Evolutionary conservation across 257 asterid genomes (phyloP).

Genomic region (Ophiorrhiza pumila): DNA sequence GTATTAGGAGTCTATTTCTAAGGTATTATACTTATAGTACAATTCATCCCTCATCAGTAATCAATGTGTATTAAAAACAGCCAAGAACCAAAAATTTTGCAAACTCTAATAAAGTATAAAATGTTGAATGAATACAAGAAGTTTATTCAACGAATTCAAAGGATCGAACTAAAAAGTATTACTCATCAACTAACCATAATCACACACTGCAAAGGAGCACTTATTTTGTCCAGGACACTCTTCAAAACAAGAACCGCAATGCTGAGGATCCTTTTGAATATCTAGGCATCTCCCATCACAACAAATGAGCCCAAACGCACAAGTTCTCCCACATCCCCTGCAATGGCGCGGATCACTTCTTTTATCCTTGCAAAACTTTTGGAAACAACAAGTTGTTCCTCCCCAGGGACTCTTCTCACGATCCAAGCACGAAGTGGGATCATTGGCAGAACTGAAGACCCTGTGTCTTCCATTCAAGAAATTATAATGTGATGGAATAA

Average conservation of each 20-base stretch:
- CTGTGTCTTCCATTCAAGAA: constrained; percentile 18
- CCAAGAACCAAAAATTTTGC: no score
- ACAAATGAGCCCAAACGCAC: constrained; percentile 39
- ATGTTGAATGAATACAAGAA: background rate
- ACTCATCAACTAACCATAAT: constrained; percentile 41
- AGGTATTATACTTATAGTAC: no score
- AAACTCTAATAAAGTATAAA: background rate
- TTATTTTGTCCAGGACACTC: constrained; percentile 24
- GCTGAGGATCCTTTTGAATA: constrained; percentile 29
- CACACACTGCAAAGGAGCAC: constrained; percentile 50
- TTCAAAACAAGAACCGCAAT: constrained; percentile 52
- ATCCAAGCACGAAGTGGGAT: constrained; percentile 33
- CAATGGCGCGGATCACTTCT: constrained; percentile 36
- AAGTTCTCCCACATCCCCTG: constrained; percentile 42
- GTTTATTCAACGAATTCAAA: background rate
- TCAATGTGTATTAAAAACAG: no score
- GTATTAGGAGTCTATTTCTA: no score
- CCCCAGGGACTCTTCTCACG: constrained; percentile 43
- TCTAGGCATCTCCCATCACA: constrained; percentile 44
- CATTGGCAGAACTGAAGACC: constrained; percentile 27
- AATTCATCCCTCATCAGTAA: no score
- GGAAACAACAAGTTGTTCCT: constrained; percentile 42
- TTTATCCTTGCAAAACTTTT: constrained; percentile 34
- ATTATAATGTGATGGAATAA: constrained; percentile 6
- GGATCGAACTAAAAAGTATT: background rate